Evolutionary conservation across 257 asterid species (phyloP), one percentile per base, ranked within the genome.

Genomic region (Fraxinus cuspidata): DNA sequence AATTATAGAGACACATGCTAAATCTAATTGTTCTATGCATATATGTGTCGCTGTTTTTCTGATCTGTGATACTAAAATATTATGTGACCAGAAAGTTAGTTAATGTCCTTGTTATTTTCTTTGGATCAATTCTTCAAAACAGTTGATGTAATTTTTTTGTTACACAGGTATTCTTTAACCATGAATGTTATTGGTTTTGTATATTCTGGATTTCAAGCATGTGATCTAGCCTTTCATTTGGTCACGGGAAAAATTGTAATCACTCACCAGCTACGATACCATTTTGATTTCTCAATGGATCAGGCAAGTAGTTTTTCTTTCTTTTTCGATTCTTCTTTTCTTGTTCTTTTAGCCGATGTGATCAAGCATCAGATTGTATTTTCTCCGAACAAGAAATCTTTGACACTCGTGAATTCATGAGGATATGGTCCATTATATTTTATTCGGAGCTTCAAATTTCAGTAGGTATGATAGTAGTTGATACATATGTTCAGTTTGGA

Each of bases 101-200:
- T 7, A 5, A 4, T 16, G 64, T 19, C 25, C 27, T 19, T 53
- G 64, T 53, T 53, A 2, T 53, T 19, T 9, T n/a, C 23, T 53
- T 1, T 53, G n/a, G 3, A 53, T 53, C 27, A 53, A 53, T 18
- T 53, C 27, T 19, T 53, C 27, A 5, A 53, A 12, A n/a, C 11
- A n/a, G 64, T 6, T 19, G 27, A 53, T 53, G 11, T 53, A n/a
- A 53, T 19, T n/a, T 4, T 53, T n/a, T 18, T 53, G 27, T 53
- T 18, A 29, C 74, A 83, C 88, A 94, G 97, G 81, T 94, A 81
- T 78, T 87, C 93, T 69, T 88, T 94, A 25, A 89, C 88, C 34
- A 91, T 94, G 32, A 89, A 90, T 81, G 86, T 92, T 37, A 84
- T 94, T 18, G 98, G 94, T 67, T 92, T 94, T 65, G 90, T 81